These are phyloP conservation scores for Leptomonas seymouri DNA, from an alignment of 208 protist genomes.

Conservation along the genomic window DNA sequence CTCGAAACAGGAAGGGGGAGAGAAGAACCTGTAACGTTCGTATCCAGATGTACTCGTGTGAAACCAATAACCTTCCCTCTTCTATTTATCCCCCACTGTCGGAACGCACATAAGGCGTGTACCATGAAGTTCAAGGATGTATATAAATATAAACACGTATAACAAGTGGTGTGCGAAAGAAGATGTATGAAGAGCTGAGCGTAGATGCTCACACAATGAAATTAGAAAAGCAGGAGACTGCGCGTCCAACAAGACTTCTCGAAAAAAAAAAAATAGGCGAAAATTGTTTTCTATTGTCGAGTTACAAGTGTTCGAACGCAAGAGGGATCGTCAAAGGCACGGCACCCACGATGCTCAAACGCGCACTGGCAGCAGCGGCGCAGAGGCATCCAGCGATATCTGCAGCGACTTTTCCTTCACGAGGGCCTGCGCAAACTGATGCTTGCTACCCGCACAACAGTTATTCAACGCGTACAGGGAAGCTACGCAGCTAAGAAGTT, in stretches of 20 bases:
- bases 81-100: background rate
- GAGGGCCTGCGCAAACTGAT: constrained; percentile 41
- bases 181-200: too few species aligned
- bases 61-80: background rate
- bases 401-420: constrained; percentile 35
- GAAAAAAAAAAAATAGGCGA: too few species aligned
- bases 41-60: too few species aligned
- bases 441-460: constrained; percentile 34
- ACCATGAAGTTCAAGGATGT: background rate
- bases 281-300: background rate
- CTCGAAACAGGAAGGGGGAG: background rate
- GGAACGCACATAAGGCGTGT: background rate
- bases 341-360: constrained; percentile 13
- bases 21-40: too few species aligned
- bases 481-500: constrained; percentile 44
- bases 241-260: too few species aligned
- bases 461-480: constrained; percentile 63
- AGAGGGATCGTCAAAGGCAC: background rate
- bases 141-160: background rate
- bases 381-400: constrained; percentile 20
- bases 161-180: background rate
- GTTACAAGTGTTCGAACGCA: too few species aligned
- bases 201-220: too few species aligned
- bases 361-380: constrained; percentile 44
- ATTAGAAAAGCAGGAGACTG: too few species aligned